Evolutionary conservation across 768 basidiomycete species (phyloP), one percentile per base, ranked within the genome.

Genomic region (Mycena rosella): DNA sequence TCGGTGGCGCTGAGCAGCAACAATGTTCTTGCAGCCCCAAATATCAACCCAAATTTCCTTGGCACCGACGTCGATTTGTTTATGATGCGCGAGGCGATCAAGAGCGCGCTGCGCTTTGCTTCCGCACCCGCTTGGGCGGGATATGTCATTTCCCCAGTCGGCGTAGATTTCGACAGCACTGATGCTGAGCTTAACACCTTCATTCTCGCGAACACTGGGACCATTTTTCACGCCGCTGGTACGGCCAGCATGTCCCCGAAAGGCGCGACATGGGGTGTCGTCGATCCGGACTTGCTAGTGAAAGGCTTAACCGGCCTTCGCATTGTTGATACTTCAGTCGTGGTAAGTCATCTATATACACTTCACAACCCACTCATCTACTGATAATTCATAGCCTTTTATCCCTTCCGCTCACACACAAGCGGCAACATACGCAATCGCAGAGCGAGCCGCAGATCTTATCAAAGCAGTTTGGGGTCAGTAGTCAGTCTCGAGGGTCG

Each of bases 261-360:
- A 48, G 67, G 67, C 27, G 78, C 77, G 3, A 60, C 67, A 4
- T 71, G 52, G 20, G 78, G 79, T 14, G 79, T 79, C 17, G 75
- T 79, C 0, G 74, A 79, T 65, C 74, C 79, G 2, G 73, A 80
- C 45, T 67, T 84, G 63, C 62, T 57, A 29, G 78, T 84, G 18
- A 81, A 82, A 66, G 79, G 79, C 4, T 69, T 79, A 5, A 48
- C 40, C 4, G 81, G 79, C 1, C 54, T 84, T 24, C 73, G 82
- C 13, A 72, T 84, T 29, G 79, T 83, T 17, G 82, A 84, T 72
- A 75, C 76, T 22, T 80, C 80, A 15, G 73, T 82, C 15, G 60
- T 78, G 55, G 78, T 76, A 34, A 34, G 32, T 34, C n/a, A n/a
- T n/a, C n/a, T n/a, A n/a, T n/a, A n/a, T n/a, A n/a, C n/a, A 34